These are phyloP conservation scores for Epichloe gansuensis DNA, from an alignment of 2,329 filamentous ascomycete genomes.

Conservation along the genomic window DNA sequence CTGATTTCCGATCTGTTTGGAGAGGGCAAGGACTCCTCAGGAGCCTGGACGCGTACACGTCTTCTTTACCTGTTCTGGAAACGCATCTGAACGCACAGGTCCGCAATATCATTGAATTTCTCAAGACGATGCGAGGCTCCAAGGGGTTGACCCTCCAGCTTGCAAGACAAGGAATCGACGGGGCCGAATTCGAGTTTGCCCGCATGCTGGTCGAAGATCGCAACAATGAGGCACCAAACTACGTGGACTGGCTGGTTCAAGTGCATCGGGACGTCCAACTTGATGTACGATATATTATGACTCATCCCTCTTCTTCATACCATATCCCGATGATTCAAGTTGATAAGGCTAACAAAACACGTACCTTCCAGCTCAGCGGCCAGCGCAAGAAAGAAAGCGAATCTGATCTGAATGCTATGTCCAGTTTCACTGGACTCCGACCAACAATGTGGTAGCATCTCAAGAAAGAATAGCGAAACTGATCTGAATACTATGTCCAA, in stretches of 20 bases:
- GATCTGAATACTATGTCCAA: conserved; percentile 35
- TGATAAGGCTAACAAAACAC: conserved; percentile 7
- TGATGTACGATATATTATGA: conserved; percentile 45
- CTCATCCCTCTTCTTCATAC: not conserved
- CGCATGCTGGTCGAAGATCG: conserved; percentile 82
- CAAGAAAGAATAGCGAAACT: conserved; percentile 53
- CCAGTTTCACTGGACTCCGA: conserved; percentile 43
- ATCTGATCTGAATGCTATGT: conserved; percentile 33
- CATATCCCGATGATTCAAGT: not conserved
- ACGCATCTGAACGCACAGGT: conserved; percentile 93
- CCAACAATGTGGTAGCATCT: conserved; percentile 5
- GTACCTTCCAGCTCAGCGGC: conserved; percentile 43
- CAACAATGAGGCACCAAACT: conserved; percentile 95
- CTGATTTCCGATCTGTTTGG: conserved; percentile 86
- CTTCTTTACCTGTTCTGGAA: conserved; percentile 69
- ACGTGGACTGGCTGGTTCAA: conserved; percentile 97
- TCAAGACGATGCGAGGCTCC: conserved; percentile 66
- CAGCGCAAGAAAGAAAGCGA: conserved; percentile 59
- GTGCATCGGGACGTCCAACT: conserved; percentile 87
- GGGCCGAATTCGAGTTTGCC: conserved; percentile 94
- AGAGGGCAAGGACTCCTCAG: conserved; percentile 56
- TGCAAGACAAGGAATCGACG: conserved; percentile 83
- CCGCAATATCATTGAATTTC: conserved; percentile 82
- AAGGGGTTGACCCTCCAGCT: conserved; percentile 86
- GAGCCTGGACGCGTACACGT: conserved; percentile 68